phyloP scores from a whole-genome alignment of 164 flowering plant genomes.

The Berberis vulgaris region DNA sequence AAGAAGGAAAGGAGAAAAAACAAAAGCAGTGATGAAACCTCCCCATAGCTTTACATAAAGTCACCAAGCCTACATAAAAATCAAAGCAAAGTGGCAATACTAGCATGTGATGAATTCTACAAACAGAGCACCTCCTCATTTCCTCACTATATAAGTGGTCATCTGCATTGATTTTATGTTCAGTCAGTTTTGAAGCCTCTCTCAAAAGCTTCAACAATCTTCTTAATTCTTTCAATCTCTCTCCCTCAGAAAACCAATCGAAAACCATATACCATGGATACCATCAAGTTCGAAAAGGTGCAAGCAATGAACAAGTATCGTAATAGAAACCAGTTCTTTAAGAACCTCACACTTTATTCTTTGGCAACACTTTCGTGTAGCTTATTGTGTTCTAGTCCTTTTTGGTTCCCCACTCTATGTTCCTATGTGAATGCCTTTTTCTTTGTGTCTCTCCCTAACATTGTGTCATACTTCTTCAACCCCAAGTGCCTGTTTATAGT shows the following conservation, averaged over 20 bases:
- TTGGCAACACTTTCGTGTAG: conserved; percentile 26
- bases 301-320: conserved; percentile 40
- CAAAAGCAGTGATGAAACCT: conserved; percentile 1
- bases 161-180: conserved; percentile 22
- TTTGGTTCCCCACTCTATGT: conserved; percentile 32
- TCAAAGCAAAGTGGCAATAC: not conserved
- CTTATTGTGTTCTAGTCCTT: conserved; percentile 29
- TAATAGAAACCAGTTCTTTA: conserved; percentile 30
- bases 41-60: conserved; percentile 20
- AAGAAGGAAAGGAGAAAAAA: no score
- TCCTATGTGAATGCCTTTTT: conserved; percentile 25
- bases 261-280: not conserved
- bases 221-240: not conserved
- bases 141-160: conserved; percentile 20
- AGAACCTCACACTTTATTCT: conserved; percentile 23
- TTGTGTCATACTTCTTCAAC: conserved; percentile 22
- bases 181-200: conserved; percentile 23
- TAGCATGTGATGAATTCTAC: not conserved
- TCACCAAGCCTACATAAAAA: not conserved
- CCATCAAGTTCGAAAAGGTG: conserved; percentile 21
- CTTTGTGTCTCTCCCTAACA: conserved; percentile 25
- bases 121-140: not conserved
- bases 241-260: not conserved
- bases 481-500: conserved; percentile 49
- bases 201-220: not conserved